A percentile compares a stretch with the other conserved stretches of the same genome.
Evolutionary conservation across 768 basidiomycete genomes (phyloP).

Genomic region (Myochromella boudieri): DNA sequence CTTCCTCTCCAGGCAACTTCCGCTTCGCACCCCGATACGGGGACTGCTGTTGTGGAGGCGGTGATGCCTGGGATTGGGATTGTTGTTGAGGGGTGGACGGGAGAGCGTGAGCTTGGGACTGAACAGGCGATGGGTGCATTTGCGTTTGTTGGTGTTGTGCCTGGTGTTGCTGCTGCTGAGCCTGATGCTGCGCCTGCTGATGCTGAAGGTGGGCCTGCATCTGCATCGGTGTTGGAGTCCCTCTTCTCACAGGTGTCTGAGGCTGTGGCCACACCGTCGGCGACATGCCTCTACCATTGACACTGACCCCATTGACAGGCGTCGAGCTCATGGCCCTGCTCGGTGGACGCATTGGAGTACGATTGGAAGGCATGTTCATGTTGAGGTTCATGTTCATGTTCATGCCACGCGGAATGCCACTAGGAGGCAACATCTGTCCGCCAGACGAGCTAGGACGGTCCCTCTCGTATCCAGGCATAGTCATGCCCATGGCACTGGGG

Average conservation of each 20-base stretch:
- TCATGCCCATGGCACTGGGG: conserved; percentile 5
- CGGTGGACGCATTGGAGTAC: conserved; percentile 10
- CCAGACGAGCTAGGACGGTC: no score
- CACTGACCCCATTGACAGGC: conserved; percentile 6
- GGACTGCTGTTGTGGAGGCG: conserved; percentile 21
- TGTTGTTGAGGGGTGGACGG: conserved; percentile 7
- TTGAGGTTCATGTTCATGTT: conserved; percentile 1
- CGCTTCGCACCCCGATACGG: conserved; percentile 30
- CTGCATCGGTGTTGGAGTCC: not conserved
- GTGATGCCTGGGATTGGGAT: conserved; percentile 8
- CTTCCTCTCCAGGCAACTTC: no score
- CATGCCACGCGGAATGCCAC: conserved; percentile 14
- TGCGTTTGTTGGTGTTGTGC: conserved; percentile 13
- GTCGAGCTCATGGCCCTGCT: conserved; percentile 16
- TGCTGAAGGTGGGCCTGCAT: conserved; percentile 2
- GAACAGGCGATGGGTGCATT: conserved; percentile 11
- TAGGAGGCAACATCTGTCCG: no score
- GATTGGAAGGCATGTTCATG: conserved; percentile 9
- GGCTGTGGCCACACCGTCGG: not conserved
- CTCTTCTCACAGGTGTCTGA: not conserved
- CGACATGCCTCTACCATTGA: conserved; percentile 14
- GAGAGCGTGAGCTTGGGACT: conserved; percentile 3
- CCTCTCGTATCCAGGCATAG: not conserved
- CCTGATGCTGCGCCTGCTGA: not conserved
- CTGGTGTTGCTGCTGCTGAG: conserved; percentile 11